A percentile compares a stretch with the other conserved stretches of the same genome.
Conservation (phyloP, 1,284 basidiomycete species). For the Leccinum brunneo-olivaceum region DNA sequence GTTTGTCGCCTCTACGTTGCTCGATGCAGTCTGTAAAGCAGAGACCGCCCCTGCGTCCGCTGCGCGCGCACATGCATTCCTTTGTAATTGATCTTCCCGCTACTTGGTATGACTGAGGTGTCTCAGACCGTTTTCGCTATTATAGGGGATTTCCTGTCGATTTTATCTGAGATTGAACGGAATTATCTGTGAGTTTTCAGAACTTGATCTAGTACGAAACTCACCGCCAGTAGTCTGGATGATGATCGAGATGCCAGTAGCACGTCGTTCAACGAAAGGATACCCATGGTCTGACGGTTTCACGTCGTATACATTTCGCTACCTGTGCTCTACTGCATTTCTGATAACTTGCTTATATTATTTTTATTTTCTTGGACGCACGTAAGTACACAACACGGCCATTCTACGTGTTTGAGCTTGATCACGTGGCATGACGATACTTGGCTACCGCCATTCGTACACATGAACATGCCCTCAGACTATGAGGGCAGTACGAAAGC, state of each 20-base stretch:
- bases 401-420: too few species aligned
- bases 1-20: conserved; percentile 80
- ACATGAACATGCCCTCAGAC: conserved; percentile 19
- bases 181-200: conserved; percentile 64
- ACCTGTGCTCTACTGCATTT: not conserved
- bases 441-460: not conserved
- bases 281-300: conserved; percentile 32
- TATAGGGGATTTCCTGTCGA: conserved; percentile 83
- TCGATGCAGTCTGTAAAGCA: conserved; percentile 79
- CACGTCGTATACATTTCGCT: conserved; percentile 26
- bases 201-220: conserved; percentile 6
- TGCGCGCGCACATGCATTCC: conserved; percentile 71
- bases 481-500: conserved; percentile 20
- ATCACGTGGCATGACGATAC: too few species aligned
- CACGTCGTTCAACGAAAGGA: conserved; percentile 50
- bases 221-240: conserved; percentile 47
- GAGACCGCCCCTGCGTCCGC: conserved; percentile 70
- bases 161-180: conserved; percentile 81
- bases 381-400: too few species aligned
- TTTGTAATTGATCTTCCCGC: conserved; percentile 47
- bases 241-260: conserved; percentile 70
- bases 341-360: not conserved
- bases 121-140: conserved; percentile 6
- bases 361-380: conserved; percentile 1
- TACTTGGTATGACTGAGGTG: conserved; percentile 6